Base-by-base conservation (phyloP, 768 basidiomycete species). In the Calocybe gangraenosa region DNA sequence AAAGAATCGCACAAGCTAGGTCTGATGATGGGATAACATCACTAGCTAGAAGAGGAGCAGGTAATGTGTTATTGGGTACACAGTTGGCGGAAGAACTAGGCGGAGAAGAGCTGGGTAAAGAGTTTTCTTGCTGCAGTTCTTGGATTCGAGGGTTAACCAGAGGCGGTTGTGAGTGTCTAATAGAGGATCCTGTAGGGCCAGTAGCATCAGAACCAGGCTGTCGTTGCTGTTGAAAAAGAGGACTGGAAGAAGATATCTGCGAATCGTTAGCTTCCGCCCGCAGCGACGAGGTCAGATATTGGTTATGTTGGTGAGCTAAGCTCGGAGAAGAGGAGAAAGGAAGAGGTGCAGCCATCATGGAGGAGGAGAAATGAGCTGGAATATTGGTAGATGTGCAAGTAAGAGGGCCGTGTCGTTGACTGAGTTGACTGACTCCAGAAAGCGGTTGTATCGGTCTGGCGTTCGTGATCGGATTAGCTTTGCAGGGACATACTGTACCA, bases 401-500 rank as follows among this genome's bases (percentile, higher is more conserved):
- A 47, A 52, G 11, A 46, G 50, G 18, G 53, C 36, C 40, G 25
- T 38, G 48, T 7, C n/a, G n/a, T n/a, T n/a, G 23, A 32, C 10
- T 36, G 38, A 10, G 36, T 25, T 31, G 28, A 42, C 30, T 25
- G 21, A 6, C 13, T 40, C 8, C 37, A 19, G 49, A 20, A 25
- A 53, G 46, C 15, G 48, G 48, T 32, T 43, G 45, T 42, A 48
- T 42, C 3, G 44, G 37, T 40, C 46, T 46, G 3, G 43, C 34
- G 17, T 43, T 30, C 25, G 59, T 21, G 62, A 60, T 57, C 3
- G 70, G 66, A 50, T 78, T 85, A 30, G 75, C 66, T 60, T 81
- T 84, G 69, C 87, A 91, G 3, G 87, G 87, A 57, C 87, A 90
- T 32, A 89, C 75, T 4, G 73, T 66, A 37, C 75, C 74, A 54